Base-by-base conservation (phyloP, 75 land plant genomes). In the Selaginella moellendorffii region DNA sequence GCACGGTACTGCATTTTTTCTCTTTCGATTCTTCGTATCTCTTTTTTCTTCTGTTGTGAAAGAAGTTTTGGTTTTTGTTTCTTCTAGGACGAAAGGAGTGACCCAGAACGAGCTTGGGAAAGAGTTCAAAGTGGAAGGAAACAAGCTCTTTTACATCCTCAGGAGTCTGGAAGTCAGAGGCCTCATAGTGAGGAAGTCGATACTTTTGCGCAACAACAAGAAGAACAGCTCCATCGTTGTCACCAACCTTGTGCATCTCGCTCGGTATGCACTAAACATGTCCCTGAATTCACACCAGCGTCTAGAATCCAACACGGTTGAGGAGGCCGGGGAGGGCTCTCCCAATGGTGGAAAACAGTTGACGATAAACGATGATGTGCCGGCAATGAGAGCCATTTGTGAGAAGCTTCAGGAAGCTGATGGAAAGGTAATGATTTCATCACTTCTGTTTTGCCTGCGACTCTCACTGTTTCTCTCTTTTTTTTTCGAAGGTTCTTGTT, bases 71-170 rank as follows among this genome's bases (percentile, higher is more conserved):
- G 46, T 36, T 36, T 36, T 30, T 25, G 52, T 63, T 62, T 19
- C 31, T 42, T 80, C 24, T 79, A 95, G 97, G 70, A 71, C 73
- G n/a, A 77, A 82, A 65, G 99, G 99, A 26, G 42, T 95, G n/a
- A 86, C 97, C 22, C 99, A 89, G 71, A 82, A 65, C 66, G 72
- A 95, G 65, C 79, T 95, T 52, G 82, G 78, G 2, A 90, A 84
- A 67, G 96, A 84, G 63, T 82, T 90, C 63, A 78, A 77, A 21
- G 79, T 81, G 9, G 77, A 72, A 46, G 97, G 87, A 29, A 95
- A 86, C 26, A 82, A 86, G 56, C 63, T 95, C 22, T 90, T 90
- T 71, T 95, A 84, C 66, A 52, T 79, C 24, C 65, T 90, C 27
- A 89, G 69, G 69, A 74, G 62, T 63, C 86, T 95, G 67, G 99